Conservation (phyloP, 345 rosid species). For the Eucalyptus cloeziana region DNA sequence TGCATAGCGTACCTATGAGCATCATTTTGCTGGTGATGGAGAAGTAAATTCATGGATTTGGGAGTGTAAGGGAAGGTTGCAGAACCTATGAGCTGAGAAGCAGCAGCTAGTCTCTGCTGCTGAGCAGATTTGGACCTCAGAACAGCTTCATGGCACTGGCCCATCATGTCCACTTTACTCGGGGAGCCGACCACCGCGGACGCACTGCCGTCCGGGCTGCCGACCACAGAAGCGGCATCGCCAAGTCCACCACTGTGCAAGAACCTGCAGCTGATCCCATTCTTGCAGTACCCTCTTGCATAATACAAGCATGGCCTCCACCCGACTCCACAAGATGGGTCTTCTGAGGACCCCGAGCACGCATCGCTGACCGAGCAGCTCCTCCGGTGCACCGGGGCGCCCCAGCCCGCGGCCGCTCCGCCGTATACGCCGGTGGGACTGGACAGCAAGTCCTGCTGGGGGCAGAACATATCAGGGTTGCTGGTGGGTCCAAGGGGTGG, state of each 20-base stretch:
- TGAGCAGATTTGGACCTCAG: constrained; percentile 82
- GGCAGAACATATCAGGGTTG: constrained; percentile 33
- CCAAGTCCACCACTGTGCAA: constrained; percentile 37
- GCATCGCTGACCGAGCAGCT: constrained; percentile 69
- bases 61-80: constrained; percentile 59
- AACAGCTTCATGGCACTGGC: constrained; percentile 47
- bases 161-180: constrained; percentile 53
- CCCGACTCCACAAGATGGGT: constrained; percentile 52
- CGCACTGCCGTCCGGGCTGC: background rate
- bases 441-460: constrained; percentile 18
- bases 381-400: constrained; percentile 43
- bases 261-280: constrained; percentile 79
- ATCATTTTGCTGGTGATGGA: constrained; percentile 56
- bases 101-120: constrained; percentile 48
- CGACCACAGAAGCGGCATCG: constrained; percentile 26
- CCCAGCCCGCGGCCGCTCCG: constrained; percentile 19
- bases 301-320: constrained; percentile 86
- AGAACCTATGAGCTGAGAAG: constrained; percentile 38
- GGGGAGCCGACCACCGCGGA: constrained; percentile 35
- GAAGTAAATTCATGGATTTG: constrained; percentile 43
- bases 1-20: constrained; percentile 47
- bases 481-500: constrained; percentile 12
- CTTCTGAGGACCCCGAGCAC: constrained; percentile 43
- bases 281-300: constrained; percentile 90
- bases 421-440: constrained; percentile 12